A percentile compares a stretch with the other conserved stretches of the same genome.
phyloP scores from a whole-genome alignment of 352 stramenopile genomes.

The Phytophthora megakarya region DNA sequence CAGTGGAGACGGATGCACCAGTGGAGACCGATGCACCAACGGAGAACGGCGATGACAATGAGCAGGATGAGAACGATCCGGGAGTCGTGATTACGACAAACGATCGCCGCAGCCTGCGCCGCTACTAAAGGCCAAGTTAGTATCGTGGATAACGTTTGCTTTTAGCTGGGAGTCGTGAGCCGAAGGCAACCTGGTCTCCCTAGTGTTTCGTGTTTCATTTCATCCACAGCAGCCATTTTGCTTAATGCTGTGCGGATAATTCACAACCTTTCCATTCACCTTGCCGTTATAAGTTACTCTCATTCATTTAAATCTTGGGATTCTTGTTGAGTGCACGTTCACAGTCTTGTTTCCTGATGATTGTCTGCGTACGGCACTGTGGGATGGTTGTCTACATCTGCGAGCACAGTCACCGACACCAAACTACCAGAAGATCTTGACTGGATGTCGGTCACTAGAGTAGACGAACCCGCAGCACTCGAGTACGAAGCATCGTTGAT shows the following conservation, averaged over 20 bases:
- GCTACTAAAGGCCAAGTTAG: not conserved
- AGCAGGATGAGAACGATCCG: too few species aligned
- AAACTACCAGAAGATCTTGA: constrained; percentile 20
- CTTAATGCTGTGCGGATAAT: constrained; percentile 15
- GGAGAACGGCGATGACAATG: not conserved
- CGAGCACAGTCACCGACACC: constrained; percentile 6
- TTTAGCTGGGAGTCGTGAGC: not conserved
- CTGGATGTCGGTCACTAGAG: constrained; percentile 23
- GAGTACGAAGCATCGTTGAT: constrained; percentile 17
- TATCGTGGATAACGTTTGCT: not conserved
- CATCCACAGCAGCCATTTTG: constrained; percentile 14
- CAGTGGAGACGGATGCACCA: not conserved
- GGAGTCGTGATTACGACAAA: not conserved
- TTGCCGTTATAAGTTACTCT: not conserved
- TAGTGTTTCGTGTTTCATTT: constrained; percentile 32
- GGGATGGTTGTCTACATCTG: not conserved
- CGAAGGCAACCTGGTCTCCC: constrained; percentile 3
- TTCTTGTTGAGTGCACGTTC: too few species aligned
- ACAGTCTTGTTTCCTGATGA: not conserved
- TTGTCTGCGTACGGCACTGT: not conserved
- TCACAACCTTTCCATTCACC: constrained; percentile 12
- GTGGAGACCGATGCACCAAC: not conserved
- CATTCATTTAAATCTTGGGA: not conserved
- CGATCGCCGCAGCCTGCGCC: constrained; percentile 13
- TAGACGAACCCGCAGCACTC: constrained; percentile 12